Evolutionary conservation across 1,139 yeast species (phyloP), one percentile per base, ranked within the genome.

Genomic region (Yamadazyma spencermartinsiae): DNA sequence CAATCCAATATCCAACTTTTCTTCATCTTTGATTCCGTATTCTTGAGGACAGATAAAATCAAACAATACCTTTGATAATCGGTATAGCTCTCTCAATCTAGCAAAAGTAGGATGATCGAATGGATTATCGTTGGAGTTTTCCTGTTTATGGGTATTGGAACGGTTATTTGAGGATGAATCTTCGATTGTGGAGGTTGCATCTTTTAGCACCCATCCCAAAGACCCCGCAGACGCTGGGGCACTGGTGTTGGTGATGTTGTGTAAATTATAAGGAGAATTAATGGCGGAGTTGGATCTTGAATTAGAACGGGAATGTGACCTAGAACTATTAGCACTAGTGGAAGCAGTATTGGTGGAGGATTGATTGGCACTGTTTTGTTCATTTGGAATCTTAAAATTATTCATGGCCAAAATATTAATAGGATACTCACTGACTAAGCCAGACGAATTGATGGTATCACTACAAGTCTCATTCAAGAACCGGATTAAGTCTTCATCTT

Each of bases 31-130:
- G 50, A 94, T 94, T 47, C 99, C 99, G 57, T 94, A 94, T 58
- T 94, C 98, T 62, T 94, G 98, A 10, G 99, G 99, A 62, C 98
- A 92, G 38, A 94, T 89, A 55, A 92, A 92, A 63, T 94, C 99
- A 65, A 94, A 94, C 48, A 94, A 67, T 4, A 94, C 96, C 60
- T 94, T 94, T 0, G 97, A 87, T 39, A 94, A 72, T 46, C 92
- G 73, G 60, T 90, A 94, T 41, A 94, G 72, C 56, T 94, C 98
- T 50, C 98, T 76, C 43, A 94, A 72, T 46, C 88, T 76, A 18
- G 86, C 84, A 59, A 76, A 89, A 37, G 85, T 82, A 3, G 89
- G 82, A 48, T 82, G 85, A 56, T 87, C 96, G 61, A 90, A 90
- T 32, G 90, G 86, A 46, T 80, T 82, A 35, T 56, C 65, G 49